phyloP scores from a whole-genome alignment of 1,139 yeast species.

The Candida pseudocylindracea region DNA sequence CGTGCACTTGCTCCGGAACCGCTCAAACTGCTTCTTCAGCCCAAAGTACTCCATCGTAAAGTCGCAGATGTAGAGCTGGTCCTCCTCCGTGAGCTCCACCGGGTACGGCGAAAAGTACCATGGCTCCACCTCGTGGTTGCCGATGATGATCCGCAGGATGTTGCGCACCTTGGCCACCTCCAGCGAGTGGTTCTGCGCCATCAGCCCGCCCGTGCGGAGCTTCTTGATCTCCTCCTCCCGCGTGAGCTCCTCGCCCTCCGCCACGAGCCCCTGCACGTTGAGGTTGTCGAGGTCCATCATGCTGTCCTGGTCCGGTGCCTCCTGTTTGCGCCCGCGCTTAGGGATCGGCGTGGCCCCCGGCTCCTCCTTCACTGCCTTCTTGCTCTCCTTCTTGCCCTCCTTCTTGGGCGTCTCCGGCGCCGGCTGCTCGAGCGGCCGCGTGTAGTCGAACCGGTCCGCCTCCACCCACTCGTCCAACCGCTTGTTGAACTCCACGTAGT shows the following conservation, averaged over 20 bases:
- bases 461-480: conserved; percentile 82
- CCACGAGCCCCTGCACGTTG: conserved; percentile 58
- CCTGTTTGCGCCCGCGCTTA: conserved; percentile 3
- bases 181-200: conserved; percentile 64
- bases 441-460: conserved; percentile 45
- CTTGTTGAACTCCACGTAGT: conserved; percentile 83
- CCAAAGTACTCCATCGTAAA: conserved; percentile 80
- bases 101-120: conserved; percentile 99
- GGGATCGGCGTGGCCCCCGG: conserved; percentile 8
- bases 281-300: conserved; percentile 64
- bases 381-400: conserved; percentile 10
- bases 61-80: conserved; percentile 75
- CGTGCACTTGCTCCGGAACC: conserved; percentile 73
- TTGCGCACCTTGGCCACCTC: conserved; percentile 88
- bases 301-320: conserved; percentile 2
- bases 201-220: conserved; percentile 79
- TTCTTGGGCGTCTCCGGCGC: conserved; percentile 12
- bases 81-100: conserved; percentile 79
- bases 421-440: conserved; percentile 49
- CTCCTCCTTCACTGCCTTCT: conserved; percentile 6
- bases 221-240: conserved; percentile 87
- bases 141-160: conserved; percentile 55
- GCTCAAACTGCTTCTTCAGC: conserved; percentile 72
- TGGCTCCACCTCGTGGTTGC: conserved; percentile 85
- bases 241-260: conserved; percentile 48